Evolutionary conservation across 495 filamentous ascomycete species (phyloP), one percentile per base, ranked within the genome.

Genomic region (Xylaria palmicola): DNA sequence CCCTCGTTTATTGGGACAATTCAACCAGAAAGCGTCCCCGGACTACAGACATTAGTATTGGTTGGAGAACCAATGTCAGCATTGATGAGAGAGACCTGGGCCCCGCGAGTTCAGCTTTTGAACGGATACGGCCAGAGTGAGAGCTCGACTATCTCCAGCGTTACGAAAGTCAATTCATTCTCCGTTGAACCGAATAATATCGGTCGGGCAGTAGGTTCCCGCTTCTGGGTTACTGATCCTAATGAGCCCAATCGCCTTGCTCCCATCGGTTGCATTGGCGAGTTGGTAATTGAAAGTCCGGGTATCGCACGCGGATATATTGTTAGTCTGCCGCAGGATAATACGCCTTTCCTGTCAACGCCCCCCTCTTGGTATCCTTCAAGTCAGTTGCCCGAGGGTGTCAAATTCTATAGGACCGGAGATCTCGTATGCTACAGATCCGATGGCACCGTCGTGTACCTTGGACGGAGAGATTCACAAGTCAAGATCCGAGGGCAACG

Each of bases 241-340:
- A 45, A 67, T 30, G 68, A 68, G 36, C 54, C 70, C 48, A 61
- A 66, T 36, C 40, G 73, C 10, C 59, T 81, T 2, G 60, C 76
- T 37, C 78, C 79, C 0, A 67, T 77, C 24, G 81, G 81, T 9
- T 65, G 68, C 3, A 67, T 78, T n/a, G 81, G 80, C 6, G 82
- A 84, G 60, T 58, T 83, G 15, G 65, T 76, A 6, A 65, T 84
- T 10, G 73, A 72, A 36, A 80, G 82, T 1, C 75, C 77, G 7
- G 65, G 74, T 20, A 56, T 83, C 6, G 82, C 80, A 0, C 67
- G 82, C 17, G 82, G 81, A 61, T 87, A 86, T 47, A 67, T 86
- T 13, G 77, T 80, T 40, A 78, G 81, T 45, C 74, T 73, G 0
- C 75, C 75, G 20, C 81, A 84, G 65, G 85, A 80, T 15, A 75